Percentiles rank a stretch among this genome's conserved stretches.
These are phyloP conservation scores for Solanum ahanhuiri DNA, from an alignment of 257 asterid genomes.

Conservation along the genomic window DNA sequence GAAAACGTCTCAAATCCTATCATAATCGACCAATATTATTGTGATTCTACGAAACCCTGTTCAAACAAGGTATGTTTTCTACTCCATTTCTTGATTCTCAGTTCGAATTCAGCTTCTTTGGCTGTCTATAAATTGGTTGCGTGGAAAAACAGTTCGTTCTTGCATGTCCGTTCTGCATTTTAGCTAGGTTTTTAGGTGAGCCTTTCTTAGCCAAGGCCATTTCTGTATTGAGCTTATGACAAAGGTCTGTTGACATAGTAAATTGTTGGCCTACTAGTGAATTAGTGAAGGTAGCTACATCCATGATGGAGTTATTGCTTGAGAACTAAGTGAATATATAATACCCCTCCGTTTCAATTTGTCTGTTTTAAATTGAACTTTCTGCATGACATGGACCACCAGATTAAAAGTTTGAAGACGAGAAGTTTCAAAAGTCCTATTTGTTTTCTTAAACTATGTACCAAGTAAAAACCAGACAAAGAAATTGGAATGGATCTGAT, in stretches of 20 bases:
- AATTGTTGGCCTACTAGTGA: not conserved
- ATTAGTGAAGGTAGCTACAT: not conserved
- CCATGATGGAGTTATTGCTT: not conserved
- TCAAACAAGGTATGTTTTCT: conserved; percentile 52
- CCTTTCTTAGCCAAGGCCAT: not conserved
- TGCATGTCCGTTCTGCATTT: not conserved
- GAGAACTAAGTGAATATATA: not conserved
- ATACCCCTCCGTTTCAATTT: not conserved
- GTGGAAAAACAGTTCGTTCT: not conserved
- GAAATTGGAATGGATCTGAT: not conserved
- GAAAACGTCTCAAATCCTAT: conserved; percentile 92
- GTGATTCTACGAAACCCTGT: conserved; percentile 54
- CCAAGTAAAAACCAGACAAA: not conserved
- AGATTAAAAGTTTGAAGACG: not conserved
- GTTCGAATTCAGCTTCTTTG: not conserved
- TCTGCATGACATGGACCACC: not conserved
- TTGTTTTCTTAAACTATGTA: not conserved
- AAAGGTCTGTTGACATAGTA: too few species aligned
- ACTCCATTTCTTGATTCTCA: not conserved
- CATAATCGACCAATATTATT: conserved; percentile 75
- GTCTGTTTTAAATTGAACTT: not conserved
- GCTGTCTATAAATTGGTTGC: not conserved
- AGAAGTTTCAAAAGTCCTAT: not conserved
- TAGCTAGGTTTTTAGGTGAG: not conserved
- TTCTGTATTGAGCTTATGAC: not conserved